phyloP scores from a whole-genome alignment of 2,329 filamentous ascomycete species.

The Teratosphaeriaceae sp. region DNA sequence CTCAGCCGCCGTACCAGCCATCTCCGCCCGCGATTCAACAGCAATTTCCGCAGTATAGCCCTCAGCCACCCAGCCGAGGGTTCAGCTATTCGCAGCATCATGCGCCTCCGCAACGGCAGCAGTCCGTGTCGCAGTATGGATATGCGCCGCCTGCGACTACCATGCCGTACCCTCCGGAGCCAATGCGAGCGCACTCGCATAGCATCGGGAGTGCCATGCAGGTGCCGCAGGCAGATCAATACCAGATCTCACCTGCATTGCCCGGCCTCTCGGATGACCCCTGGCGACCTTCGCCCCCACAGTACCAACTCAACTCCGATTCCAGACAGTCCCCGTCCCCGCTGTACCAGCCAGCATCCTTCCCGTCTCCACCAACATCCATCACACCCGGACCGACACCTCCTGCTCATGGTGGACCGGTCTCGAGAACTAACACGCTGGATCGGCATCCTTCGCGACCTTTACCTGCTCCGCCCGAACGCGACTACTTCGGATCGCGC shows the following conservation, averaged over 20 bases:
- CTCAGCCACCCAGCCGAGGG: conserved; percentile 17
- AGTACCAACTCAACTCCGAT: conserved; percentile 13
- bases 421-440: conserved; percentile 38
- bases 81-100: conserved; percentile 9
- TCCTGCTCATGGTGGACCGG: conserved; percentile 35
- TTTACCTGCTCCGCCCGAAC: conserved; percentile 49
- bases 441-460: conserved; percentile 53
- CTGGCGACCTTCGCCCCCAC: conserved; percentile 24
- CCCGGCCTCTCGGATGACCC: conserved; percentile 15
- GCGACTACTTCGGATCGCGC: conserved; percentile 32
- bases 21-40: conserved; percentile 8
- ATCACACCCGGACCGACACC: conserved; percentile 47
- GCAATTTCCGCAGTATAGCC: conserved; percentile 16
- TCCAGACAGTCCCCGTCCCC: conserved; percentile 23
- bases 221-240: conserved; percentile 8
- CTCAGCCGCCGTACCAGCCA: conserved; percentile 18
- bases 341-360: conserved; percentile 13
- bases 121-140: conserved; percentile 14
- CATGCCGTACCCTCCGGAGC: conserved; percentile 18
- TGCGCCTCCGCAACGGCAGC: conserved; percentile 18
- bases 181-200: conserved; percentile 15
- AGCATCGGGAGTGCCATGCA: conserved; percentile 12
- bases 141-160: conserved; percentile 12
- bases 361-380: conserved; percentile 34
- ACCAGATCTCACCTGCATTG: conserved; percentile 14